Base-by-base conservation (phyloP, 176 grass and related monocot species). In the Ampelocalamus luodianensis region DNA sequence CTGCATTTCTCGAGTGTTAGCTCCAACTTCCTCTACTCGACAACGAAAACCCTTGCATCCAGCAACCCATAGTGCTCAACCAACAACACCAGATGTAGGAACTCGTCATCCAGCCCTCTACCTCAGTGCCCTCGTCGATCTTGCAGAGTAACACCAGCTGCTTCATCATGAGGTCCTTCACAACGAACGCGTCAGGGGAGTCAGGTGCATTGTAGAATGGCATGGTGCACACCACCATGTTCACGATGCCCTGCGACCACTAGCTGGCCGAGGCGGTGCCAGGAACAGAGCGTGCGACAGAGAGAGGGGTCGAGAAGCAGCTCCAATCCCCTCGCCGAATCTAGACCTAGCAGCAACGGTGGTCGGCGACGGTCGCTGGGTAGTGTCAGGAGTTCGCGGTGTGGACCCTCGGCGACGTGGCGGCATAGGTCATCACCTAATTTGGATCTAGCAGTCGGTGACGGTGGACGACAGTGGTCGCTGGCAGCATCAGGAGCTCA, bases 1-100 rank as follows among this genome's bases (percentile, higher is more conserved):
- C 81, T 93, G 78, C 89, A 94, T 74, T 58, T 91, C 84, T 93
- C 95, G 6, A 94, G 87, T 85, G 79, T 93, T 51, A 81, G 64
- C 71, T 85, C 69, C 20, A 93, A 78, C 42, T 80, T 84, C 71
- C 49, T 85, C 74, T 90, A 76, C 86, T 97, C 92, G 22, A 77
- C 62, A 16, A 66, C 75, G 10, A 66, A 73, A 74, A 61, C 77
- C 59, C 55, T 62, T 17, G 51, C 60, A 44, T 93, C 90, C 71
- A 93, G 65, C 38, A 68, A 78, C 43, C 90, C 91, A 36, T 86
- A 95, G 71, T 76, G 44, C 4, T 92, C 86, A 5, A 85, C 79
- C 37, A 65, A 16, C 55, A 79, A 18, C 53, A 22, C 48, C 82
- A 32, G 9, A 79, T 69, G 56, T 18, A 22, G 76, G 17, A 53